Evolutionary conservation across 169 alveolate genomes (phyloP).

Genomic region (Eimeria zaria): DNA sequence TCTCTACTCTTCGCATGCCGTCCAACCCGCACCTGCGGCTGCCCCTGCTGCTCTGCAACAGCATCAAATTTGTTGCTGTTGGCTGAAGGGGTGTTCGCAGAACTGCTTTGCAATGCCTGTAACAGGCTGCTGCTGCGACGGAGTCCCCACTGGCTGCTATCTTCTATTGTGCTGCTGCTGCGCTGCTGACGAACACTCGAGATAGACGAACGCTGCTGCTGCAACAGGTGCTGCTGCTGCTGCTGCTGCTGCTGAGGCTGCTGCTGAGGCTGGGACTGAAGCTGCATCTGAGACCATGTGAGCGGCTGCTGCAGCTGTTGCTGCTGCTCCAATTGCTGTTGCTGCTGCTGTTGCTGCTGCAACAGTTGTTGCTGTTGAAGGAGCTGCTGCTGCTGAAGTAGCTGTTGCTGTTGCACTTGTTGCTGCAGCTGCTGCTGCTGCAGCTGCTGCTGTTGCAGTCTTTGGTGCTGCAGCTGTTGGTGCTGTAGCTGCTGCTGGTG

Average conservation of each 20-base stretch:
- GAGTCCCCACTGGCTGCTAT: slow-evolving; percentile 1
- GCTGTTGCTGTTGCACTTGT: slow-evolving; percentile 33
- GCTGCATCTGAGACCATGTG: not conserved
- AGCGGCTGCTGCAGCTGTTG: slow-evolving; percentile 4
- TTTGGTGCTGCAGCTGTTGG: not conserved
- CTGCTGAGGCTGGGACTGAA: slow-evolving; percentile 36
- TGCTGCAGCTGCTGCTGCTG: slow-evolving; percentile 38
- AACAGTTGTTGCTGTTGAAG: slow-evolving; percentile 43
- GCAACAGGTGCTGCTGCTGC: not conserved
- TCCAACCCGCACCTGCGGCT: not conserved
- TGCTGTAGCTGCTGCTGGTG: slow-evolving; percentile 17
- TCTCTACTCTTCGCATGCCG: not conserved
- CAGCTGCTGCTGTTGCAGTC: slow-evolving; percentile 10
- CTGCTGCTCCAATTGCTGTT: not conserved
- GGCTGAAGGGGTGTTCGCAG: not conserved
- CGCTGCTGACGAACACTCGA: not conserved
- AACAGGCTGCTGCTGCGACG: slow-evolving; percentile 25
- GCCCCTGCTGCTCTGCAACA: slow-evolving; percentile 39
- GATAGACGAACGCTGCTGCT: not conserved
- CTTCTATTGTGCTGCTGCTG: not conserved
- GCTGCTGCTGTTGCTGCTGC: slow-evolving; percentile 24
- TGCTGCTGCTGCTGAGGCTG: slow-evolving; percentile 47
- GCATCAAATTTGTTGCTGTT: not conserved
- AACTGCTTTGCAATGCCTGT: not conserved
- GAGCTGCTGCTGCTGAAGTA: slow-evolving; percentile 18